These are phyloP conservation scores for Suhomyces xylopsoci DNA, from an alignment of 805 yeast species.

Conservation along the genomic window DNA sequence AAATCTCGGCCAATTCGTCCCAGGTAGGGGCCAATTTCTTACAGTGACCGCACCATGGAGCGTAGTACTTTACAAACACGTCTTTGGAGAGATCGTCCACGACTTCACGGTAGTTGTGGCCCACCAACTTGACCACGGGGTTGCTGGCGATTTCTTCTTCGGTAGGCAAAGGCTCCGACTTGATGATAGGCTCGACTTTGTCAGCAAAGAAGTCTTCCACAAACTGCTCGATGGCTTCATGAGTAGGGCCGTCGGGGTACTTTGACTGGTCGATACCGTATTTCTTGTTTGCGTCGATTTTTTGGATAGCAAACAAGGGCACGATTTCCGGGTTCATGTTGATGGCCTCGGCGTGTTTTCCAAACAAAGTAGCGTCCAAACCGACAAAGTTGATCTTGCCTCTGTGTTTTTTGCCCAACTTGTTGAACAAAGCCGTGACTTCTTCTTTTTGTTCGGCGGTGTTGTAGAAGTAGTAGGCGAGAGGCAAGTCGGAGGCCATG, in stretches of 20 bases:
- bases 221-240: slow-evolving; percentile 54
- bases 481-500: slow-evolving; percentile 68
- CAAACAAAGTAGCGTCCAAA: slow-evolving; percentile 74
- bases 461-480: slow-evolving; percentile 85
- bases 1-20: slow-evolving; percentile 79
- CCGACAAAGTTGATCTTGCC: slow-evolving; percentile 86
- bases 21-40: slow-evolving; percentile 84
- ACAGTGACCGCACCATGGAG: slow-evolving; percentile 98
- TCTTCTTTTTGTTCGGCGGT: slow-evolving; percentile 61
- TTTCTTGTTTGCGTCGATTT: slow-evolving; percentile 63
- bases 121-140: slow-evolving; percentile 75
- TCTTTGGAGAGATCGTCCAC: slow-evolving; percentile 58
- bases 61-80: slow-evolving; percentile 86
- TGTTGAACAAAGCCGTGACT: slow-evolving; percentile 49
- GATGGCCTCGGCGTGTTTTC: slow-evolving; percentile 82
- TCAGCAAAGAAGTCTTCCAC: slow-evolving; percentile 64
- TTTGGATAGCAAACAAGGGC: slow-evolving; percentile 89
- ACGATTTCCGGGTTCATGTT: slow-evolving; percentile 76
- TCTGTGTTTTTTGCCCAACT: slow-evolving; percentile 70
- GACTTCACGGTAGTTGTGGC: slow-evolving; percentile 72
- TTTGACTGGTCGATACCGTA: slow-evolving; percentile 68
- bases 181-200: slow-evolving; percentile 65
- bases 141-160: slow-evolving; percentile 58
- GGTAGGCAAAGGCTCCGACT: slow-evolving; percentile 85
- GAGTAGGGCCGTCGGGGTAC: slow-evolving; percentile 44